A percentile compares a stretch with the other conserved stretches of the same genome.
Conservation (phyloP, 164 flowering plant genomes). For the Magnolia changhungtana region DNA sequence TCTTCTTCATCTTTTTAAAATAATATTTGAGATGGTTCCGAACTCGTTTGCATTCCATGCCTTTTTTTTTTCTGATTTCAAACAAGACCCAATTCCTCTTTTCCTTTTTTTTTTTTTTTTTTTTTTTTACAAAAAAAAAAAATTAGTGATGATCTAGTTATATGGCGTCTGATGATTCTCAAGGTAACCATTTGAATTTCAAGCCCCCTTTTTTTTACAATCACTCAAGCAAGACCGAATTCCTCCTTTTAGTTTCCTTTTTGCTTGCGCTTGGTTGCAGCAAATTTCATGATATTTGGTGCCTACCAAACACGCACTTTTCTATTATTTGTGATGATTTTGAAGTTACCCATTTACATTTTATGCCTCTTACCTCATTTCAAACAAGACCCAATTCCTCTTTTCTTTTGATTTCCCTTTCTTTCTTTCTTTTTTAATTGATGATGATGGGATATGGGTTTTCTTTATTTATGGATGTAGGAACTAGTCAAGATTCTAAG, state of each 20-base stretch:
- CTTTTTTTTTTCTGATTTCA: neutral
- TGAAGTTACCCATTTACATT: conserved; percentile 21
- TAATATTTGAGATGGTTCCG: conserved; percentile 18
- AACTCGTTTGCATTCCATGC: conserved; percentile 8
- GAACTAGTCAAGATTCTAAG: conserved; percentile 15
- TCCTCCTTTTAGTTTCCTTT: neutral
- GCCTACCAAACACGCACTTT: neutral
- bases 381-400: neutral
- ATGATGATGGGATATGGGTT: neutral
- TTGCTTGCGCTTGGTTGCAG: neutral
- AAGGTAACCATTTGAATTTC: neutral
- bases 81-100: neutral
- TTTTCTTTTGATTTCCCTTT: neutral
- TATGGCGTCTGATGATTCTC: neutral
- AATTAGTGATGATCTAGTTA: no score
- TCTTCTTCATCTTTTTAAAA: no score
- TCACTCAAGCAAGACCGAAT: neutral
- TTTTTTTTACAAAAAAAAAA: no score
- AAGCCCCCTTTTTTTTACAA: neutral
- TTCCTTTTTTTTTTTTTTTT: neutral
- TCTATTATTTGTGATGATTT: conserved; percentile 18
- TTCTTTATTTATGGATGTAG: conserved; percentile 12
- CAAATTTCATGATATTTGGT: no score
- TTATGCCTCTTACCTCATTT: neutral
- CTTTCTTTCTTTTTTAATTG: neutral